Percentiles rank a stretch among this genome's conserved stretches.
These are phyloP conservation scores for Claviceps lovelessii DNA, from an alignment of 2,329 filamentous ascomycete species.

Conservation along the genomic window DNA sequence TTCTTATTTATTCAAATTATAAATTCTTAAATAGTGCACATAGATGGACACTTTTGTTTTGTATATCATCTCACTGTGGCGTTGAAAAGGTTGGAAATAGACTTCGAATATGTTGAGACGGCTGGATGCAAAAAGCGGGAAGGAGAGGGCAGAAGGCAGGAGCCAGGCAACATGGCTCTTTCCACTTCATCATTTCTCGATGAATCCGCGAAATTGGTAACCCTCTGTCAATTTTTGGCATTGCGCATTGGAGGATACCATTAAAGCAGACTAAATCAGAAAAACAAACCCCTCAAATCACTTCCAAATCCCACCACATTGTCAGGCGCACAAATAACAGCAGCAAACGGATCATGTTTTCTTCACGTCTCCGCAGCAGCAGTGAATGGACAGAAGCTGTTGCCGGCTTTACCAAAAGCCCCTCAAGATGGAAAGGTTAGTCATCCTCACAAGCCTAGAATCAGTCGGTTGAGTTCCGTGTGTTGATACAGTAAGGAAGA, in stretches of 20 bases:
- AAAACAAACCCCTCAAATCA: no score
- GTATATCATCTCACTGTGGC: background rate
- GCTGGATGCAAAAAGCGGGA: background rate
- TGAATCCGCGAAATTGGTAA: background rate
- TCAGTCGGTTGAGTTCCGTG: background rate
- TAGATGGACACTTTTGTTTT: background rate
- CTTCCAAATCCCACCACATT: background rate
- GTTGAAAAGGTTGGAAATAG: background rate
- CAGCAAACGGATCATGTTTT: slow-evolving; percentile 18
- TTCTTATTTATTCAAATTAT: background rate
- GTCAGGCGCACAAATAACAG: background rate
- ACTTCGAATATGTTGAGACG: background rate
- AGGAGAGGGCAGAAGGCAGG: background rate
- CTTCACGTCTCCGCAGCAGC: slow-evolving; percentile 23
- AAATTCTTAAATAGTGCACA: background rate
- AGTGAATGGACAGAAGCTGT: slow-evolving; percentile 21
- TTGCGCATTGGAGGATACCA: background rate
- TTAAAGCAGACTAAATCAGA: no score
- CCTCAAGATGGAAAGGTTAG: slow-evolving; percentile 13
- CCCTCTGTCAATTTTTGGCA: background rate
- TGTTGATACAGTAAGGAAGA: slow-evolving; percentile 20
- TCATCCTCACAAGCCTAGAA: background rate
- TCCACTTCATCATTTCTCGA: background rate
- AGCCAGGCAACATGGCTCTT: slow-evolving; percentile 1
- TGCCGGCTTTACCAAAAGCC: slow-evolving; percentile 11